Evolutionary conservation across 495 filamentous ascomycete species (phyloP).

Genomic region (Tuber brumale): DNA sequence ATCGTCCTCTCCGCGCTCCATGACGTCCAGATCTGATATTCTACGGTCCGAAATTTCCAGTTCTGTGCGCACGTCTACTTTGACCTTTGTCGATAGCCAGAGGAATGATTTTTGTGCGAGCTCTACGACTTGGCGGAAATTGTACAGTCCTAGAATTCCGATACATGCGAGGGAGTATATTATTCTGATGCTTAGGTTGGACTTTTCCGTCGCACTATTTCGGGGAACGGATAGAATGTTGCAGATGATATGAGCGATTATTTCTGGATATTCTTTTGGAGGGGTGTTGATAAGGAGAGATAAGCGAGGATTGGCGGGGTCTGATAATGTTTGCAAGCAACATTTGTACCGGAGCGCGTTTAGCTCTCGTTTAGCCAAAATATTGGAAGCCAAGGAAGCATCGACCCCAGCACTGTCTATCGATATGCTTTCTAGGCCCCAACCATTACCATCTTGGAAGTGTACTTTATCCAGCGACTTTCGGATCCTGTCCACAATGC

Average conservation of each 20-base stretch:
- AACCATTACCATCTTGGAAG: slow-evolving; percentile 15
- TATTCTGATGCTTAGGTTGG: slow-evolving; percentile 36
- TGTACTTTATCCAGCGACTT: slow-evolving; percentile 24
- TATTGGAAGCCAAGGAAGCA: slow-evolving; percentile 32
- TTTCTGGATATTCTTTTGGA: slow-evolving; percentile 31
- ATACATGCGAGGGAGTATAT: slow-evolving; percentile 40
- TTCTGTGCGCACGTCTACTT: slow-evolving; percentile 20
- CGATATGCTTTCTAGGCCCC: slow-evolving; percentile 16
- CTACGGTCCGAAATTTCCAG: slow-evolving; percentile 32
- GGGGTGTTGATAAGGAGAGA: slow-evolving; percentile 13
- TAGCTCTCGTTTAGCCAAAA: slow-evolving; percentile 27
- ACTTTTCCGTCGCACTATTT: slow-evolving; percentile 24
- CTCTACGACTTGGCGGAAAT: slow-evolving; percentile 30
- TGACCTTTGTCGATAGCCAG: slow-evolving; percentile 30
- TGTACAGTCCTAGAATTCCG: slow-evolving; percentile 38
- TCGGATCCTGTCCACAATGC: slow-evolving; percentile 25
- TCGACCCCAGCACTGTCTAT: slow-evolving; percentile 26
- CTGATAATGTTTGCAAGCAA: slow-evolving; percentile 32
- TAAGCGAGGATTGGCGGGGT: slow-evolving; percentile 26
- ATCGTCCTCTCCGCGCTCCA: slow-evolving; percentile 35
- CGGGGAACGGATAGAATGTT: slow-evolving; percentile 34
- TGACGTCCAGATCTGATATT: slow-evolving; percentile 34
- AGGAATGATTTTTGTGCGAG: slow-evolving; percentile 30
- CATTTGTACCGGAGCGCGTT: slow-evolving; percentile 36
- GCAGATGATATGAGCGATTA: slow-evolving; percentile 35